Conservation (phyloP, 2,329 filamentous ascomycete genomes). For the Fusarium nygamai region DNA sequence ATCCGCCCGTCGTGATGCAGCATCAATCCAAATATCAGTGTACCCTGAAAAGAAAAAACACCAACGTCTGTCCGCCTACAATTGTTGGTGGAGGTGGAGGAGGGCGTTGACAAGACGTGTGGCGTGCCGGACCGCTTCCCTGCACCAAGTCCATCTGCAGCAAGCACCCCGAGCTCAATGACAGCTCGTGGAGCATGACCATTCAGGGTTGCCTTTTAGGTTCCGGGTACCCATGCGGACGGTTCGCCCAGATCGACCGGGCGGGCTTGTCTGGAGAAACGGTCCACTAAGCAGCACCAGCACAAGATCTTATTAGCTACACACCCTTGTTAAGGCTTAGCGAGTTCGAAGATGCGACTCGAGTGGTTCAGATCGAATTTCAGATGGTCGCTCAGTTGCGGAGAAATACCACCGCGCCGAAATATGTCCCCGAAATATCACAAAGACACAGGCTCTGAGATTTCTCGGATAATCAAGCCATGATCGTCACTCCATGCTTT, state of each 20-base stretch:
- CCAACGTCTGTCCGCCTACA: background rate
- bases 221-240: background rate
- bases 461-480: background rate
- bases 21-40: background rate
- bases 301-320: background rate
- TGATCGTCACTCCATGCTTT: background rate
- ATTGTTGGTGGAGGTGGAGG: background rate
- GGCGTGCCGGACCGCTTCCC: background rate
- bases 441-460: background rate
- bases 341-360: background rate
- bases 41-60: background rate
- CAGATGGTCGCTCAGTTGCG: background rate
- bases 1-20: background rate
- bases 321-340: background rate
- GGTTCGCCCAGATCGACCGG: background rate
- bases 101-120: background rate
- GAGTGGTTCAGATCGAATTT: background rate
- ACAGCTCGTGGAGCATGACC: background rate
- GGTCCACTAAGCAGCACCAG: background rate
- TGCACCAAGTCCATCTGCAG: background rate
- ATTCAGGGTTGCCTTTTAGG: background rate
- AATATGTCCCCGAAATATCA: background rate
- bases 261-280: background rate
- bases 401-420: background rate
- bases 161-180: background rate